These are phyloP conservation scores for Leccinum uliginosum DNA, from an alignment of 768 basidiomycete genomes.

Conservation along the genomic window DNA sequence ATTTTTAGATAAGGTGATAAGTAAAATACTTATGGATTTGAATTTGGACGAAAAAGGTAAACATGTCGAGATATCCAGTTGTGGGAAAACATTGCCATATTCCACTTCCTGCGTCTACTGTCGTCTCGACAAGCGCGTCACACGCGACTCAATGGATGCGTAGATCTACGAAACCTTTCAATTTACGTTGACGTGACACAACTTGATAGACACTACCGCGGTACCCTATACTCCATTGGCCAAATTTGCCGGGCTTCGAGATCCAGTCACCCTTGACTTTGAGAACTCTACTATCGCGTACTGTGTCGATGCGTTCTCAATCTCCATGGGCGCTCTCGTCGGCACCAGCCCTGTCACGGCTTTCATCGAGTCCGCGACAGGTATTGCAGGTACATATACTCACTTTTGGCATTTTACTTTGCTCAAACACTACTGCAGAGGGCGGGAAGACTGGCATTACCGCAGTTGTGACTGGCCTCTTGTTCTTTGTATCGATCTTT, in stretches of 20 bases:
- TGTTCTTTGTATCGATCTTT: slow-evolving; percentile 82
- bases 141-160: too few species aligned
- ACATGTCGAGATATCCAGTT: too few species aligned
- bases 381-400: slow-evolving; percentile 55
- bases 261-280: slow-evolving; percentile 81
- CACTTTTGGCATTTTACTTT: background rate
- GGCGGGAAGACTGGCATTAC: slow-evolving; percentile 87
- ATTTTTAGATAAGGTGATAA: too few species aligned
- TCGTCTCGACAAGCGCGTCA: too few species aligned
- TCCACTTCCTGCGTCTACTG: too few species aligned
- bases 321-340: slow-evolving; percentile 76
- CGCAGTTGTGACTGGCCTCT: slow-evolving; percentile 64
- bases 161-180: slow-evolving; percentile 14
- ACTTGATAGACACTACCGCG: slow-evolving; percentile 38
- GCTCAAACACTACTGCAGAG: slow-evolving; percentile 41
- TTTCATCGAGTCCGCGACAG: slow-evolving; percentile 79
- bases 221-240: slow-evolving; percentile 90
- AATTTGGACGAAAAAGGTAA: too few species aligned
- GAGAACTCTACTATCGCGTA: slow-evolving; percentile 80
- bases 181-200: background rate
- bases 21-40: too few species aligned
- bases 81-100: too few species aligned
- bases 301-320: slow-evolving; percentile 77
- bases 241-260: slow-evolving; percentile 83
- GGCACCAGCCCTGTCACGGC: slow-evolving; percentile 81